These are phyloP conservation scores for Penicillium pancosmium DNA, from an alignment of 495 filamentous ascomycete genomes.

Conservation along the genomic window DNA sequence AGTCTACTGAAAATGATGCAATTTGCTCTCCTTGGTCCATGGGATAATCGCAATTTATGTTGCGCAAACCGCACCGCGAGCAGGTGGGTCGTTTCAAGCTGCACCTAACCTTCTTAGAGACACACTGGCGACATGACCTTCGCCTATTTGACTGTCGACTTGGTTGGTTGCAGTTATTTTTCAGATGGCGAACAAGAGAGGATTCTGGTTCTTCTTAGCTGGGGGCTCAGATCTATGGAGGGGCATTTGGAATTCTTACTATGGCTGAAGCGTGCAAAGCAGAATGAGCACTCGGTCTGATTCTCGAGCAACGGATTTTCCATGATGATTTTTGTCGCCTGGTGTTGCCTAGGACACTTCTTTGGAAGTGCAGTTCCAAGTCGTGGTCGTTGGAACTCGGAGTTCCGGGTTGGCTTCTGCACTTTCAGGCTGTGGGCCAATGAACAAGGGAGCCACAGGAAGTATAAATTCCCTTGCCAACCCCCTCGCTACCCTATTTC, in stretches of 20 bases:
- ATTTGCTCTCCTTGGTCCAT: background rate
- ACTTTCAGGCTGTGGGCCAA: background rate
- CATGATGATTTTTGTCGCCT: no score
- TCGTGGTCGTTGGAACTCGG: background rate
- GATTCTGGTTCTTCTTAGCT: slow-evolving; percentile 11
- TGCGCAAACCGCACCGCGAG: slow-evolving; percentile 16
- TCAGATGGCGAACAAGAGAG: slow-evolving; percentile 20
- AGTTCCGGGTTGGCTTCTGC: background rate
- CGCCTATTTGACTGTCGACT: slow-evolving; percentile 5
- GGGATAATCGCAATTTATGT: slow-evolving; percentile 12
- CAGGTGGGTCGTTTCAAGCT: slow-evolving; percentile 19
- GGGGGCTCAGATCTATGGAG: slow-evolving; percentile 12
- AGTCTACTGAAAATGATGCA: no score
- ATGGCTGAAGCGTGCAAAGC: no score
- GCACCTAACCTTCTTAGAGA: slow-evolving; percentile 12
- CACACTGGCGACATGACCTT: slow-evolving; percentile 19
- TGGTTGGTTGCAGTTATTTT: slow-evolving; percentile 18
- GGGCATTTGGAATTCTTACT: background rate
- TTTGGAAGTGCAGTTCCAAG: no score
- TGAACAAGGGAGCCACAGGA: background rate
- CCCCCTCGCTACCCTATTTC: no score
- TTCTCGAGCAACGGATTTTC: no score
- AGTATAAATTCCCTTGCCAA: background rate
- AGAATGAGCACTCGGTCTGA: no score
- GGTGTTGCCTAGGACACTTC: background rate